phyloP scores from a whole-genome alignment of 163 green algal species.

The Chlorella variabilis region DNA sequence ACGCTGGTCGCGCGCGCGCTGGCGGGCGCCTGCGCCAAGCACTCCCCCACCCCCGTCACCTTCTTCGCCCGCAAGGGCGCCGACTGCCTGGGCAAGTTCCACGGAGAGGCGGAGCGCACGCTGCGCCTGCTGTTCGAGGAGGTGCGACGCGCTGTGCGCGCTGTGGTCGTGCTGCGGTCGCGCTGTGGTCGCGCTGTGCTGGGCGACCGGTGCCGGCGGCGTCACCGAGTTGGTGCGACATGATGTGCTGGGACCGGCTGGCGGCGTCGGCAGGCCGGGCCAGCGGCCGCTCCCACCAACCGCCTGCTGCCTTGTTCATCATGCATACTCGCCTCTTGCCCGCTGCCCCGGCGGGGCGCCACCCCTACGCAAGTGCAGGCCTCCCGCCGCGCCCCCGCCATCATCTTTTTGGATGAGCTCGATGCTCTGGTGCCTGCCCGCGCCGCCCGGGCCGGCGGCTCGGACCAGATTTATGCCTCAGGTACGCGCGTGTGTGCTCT shows the following conservation, averaged over 20 bases:
- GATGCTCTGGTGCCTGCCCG: slow-evolving; percentile 93
- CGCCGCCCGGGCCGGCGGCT: not conserved
- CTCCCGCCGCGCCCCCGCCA: slow-evolving; percentile 76
- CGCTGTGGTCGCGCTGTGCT: no score
- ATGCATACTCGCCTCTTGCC: no score
- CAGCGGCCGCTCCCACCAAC: no score
- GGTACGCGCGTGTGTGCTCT: no score
- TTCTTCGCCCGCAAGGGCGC: slow-evolving; percentile 97
- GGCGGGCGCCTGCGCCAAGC: slow-evolving; percentile 53
- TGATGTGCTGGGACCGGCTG: no score
- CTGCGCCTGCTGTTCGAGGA: slow-evolving; percentile 95
- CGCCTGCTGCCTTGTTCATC: no score
- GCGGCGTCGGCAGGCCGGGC: no score
- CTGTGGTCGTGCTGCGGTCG: not conserved
- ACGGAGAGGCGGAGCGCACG: slow-evolving; percentile 94
- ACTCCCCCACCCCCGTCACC: slow-evolving; percentile 36
- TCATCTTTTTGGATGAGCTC: slow-evolving; percentile 99
- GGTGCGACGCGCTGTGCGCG: slow-evolving; percentile 42
- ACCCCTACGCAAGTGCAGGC: no score
- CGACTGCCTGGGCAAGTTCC: slow-evolving; percentile 94
- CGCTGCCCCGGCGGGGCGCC: no score
- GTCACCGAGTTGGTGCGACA: no score
- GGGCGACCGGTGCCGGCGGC: no score
- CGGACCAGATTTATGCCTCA: slow-evolving; percentile 69
- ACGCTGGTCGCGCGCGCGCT: slow-evolving; percentile 91